phyloP scores from a whole-genome alignment of 164 flowering plant species.

The Platanus orientalis region DNA sequence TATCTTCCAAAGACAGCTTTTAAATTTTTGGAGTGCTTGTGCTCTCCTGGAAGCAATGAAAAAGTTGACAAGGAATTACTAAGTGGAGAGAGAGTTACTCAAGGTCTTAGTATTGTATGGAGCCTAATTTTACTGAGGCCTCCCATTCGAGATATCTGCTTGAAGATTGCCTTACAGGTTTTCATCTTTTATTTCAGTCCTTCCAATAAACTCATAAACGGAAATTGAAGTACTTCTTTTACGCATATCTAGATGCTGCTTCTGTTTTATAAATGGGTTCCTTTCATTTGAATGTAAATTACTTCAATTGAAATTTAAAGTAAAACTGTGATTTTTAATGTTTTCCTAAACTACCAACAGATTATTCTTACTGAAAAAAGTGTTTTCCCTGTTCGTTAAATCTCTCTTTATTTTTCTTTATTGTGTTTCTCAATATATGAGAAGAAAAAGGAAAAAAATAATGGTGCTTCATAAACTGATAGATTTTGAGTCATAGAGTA shows the following conservation, averaged over 20 bases:
- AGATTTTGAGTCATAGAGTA: no score
- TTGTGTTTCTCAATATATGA: neutral
- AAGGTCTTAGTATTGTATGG: slow-evolving; percentile 96
- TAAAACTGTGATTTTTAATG: neutral
- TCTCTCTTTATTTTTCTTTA: neutral
- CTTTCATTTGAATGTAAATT: neutral
- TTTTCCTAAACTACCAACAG: neutral
- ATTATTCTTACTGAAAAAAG: neutral
- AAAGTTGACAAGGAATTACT: slow-evolving; percentile 59
- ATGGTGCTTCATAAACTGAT: no score
- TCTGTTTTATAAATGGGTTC: neutral
- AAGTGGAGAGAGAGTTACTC: slow-evolving; percentile 90
- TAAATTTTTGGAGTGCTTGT: slow-evolving; percentile 65
- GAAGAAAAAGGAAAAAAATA: no score
- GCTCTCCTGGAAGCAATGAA: slow-evolving; percentile 62
- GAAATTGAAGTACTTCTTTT: neutral
- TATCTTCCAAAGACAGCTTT: slow-evolving; percentile 69
- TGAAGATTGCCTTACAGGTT: slow-evolving; percentile 92
- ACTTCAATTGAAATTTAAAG: no score
- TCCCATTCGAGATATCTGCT: slow-evolving; percentile 71
- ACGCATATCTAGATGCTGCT: neutral
- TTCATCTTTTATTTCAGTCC: slow-evolving; percentile 7
- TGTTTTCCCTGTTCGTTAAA: neutral
- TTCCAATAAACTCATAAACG: neutral
- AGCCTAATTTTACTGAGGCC: slow-evolving; percentile 80